Evolutionary conservation across 1,139 yeast genomes (phyloP), one percentile per base, ranked within the genome.

Genomic region (Arxiozyma slooffiae): DNA sequence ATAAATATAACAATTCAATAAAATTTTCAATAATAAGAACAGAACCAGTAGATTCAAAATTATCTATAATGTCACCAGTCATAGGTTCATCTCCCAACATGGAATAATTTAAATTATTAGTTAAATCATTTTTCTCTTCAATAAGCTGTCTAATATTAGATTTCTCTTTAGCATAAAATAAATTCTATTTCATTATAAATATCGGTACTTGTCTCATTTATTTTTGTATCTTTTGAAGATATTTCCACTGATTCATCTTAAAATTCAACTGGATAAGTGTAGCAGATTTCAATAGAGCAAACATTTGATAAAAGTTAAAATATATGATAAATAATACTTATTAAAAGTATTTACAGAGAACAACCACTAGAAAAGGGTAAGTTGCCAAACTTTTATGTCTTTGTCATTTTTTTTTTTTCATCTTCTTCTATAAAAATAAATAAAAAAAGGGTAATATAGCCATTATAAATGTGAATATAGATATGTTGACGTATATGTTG

Each of bases 21-120:
- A 64, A 60, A n/a, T 57, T 51, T 47, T 66, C 69, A 2, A 66
- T 54, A 1, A 63, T 37, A 30, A 66, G 49, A 7, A 58, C 59
- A n/a, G 62, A 38, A 3, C 66, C 67, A 34, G 58, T 61, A 30
- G 24, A 47, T 30, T 57, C 57, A 2, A 57, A 47, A 22, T 64
- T 67, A 23, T 65, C 71, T 16, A 68, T 62, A 14, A 58, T 59
- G 21, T 67, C 71, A 40, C 63, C 67, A 17, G 63, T 59, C 17
- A 60, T 60, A 8, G 62, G 57, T 3, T 63, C 67, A n/a, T 59
- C 62, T 41, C 59, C 58, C 0, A 49, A 55, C n/a, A 64, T 58
- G 16, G 47, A 48, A 48, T 59, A 62, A 3, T 43, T 48, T 3
- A 62, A 39, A 22, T 44, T 41, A 1, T 54, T 49, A 36, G 20